A percentile compares a stretch with the other conserved stretches of the same genome.
Evolutionary conservation across 805 yeast species (phyloP).

Genomic region (Kazachstania viticola): DNA sequence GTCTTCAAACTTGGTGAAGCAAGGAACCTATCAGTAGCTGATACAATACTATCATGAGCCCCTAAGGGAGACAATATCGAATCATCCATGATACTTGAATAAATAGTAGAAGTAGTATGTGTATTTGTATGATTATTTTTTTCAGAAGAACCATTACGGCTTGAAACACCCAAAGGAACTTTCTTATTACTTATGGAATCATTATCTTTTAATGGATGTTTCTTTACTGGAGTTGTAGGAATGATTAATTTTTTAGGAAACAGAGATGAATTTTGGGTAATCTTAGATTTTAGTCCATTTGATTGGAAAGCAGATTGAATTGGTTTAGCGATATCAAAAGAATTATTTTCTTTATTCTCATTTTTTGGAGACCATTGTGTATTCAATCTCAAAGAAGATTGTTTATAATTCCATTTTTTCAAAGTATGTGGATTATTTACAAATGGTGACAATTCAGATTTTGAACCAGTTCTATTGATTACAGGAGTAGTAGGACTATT

Average conservation of each 20-base stretch:
- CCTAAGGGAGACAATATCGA: conserved; percentile 7
- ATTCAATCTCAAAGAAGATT: conserved; percentile 4
- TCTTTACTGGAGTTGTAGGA: conserved; percentile 26
- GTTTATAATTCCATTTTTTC: conserved; percentile 10
- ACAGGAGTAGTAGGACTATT: conserved; percentile 12
- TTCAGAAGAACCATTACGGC: no score
- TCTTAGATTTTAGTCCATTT: conserved; percentile 22
- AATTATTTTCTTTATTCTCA: conserved; percentile 3
- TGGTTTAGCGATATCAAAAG: conserved; percentile 15
- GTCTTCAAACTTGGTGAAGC: conserved; percentile 13
- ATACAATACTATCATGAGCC: conserved; percentile 8
- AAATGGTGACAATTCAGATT: conserved; percentile 23
- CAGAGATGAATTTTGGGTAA: conserved; percentile 5
- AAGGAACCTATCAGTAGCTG: conserved; percentile 10
- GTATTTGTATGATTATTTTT: no score
- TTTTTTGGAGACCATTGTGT: conserved; percentile 5
- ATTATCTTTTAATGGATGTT: conserved; percentile 17
- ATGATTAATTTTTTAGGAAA: conserved; percentile 17
- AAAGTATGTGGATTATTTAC: conserved; percentile 16
- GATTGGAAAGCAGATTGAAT: conserved; percentile 20
- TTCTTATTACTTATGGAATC: conserved; percentile 2
- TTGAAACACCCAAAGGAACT: no score
- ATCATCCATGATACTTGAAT: conserved; percentile 9
- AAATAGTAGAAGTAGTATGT: background rate
- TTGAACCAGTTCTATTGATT: conserved; percentile 18